Evolutionary conservation across 345 rosid genomes (phyloP).

Genomic region (Dimocarpus longan): DNA sequence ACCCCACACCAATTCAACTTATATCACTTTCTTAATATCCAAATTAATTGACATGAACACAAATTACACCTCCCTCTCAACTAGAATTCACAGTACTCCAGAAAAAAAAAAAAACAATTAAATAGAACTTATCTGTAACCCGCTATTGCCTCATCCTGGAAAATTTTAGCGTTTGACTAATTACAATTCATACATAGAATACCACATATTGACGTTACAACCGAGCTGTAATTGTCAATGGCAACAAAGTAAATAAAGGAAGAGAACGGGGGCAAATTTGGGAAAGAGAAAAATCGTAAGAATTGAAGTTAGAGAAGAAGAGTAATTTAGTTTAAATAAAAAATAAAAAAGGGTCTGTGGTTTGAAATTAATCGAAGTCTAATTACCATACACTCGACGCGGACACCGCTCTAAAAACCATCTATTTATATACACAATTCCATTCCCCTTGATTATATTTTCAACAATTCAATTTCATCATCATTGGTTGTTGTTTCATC

Average conservation of each 20-base stretch:
- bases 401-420: conserved; percentile 14
- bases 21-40: too few species aligned
- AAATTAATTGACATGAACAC: too few species aligned
- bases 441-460: background rate
- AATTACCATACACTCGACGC: conserved; percentile 33
- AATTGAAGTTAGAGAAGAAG: background rate
- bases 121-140: background rate
- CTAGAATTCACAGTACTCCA: too few species aligned
- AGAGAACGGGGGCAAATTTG: background rate
- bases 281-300: background rate
- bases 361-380: conserved; percentile 25
- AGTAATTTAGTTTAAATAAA: too few species aligned
- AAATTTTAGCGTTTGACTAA: background rate
- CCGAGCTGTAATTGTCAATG: background rate
- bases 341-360: background rate
- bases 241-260: background rate
- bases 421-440: conserved; percentile 12
- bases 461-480: background rate
- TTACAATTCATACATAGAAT: too few species aligned
- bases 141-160: too few species aligned
- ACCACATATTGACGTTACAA: too few species aligned
- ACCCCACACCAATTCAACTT: too few species aligned
- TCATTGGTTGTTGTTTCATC: background rate
- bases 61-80: too few species aligned
- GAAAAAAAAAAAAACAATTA: background rate